A percentile compares a stretch with the other conserved stretches of the same genome.
phyloP scores from a whole-genome alignment of 2,329 filamentous ascomycete species.

The Thielaviopsis musarum region DNA sequence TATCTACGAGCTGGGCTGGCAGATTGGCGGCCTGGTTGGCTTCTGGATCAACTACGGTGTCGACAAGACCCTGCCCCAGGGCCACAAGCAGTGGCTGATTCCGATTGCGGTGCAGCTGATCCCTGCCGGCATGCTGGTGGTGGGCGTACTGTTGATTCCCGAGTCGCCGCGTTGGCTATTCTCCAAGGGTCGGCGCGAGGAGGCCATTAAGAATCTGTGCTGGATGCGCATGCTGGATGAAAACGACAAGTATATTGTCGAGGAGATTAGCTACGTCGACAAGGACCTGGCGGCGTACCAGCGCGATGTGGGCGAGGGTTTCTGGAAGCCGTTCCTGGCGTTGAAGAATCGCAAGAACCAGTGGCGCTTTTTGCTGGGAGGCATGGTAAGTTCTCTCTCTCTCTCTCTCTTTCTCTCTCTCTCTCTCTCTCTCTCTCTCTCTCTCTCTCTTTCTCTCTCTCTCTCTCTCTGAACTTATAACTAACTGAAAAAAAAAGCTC shows the following conservation, averaged over 20 bases:
- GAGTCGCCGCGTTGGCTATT: slow-evolving; percentile 57
- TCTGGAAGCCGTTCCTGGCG: slow-evolving; percentile 55
- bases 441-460: neutral
- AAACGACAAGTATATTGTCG: slow-evolving; percentile 48
- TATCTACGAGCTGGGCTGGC: slow-evolving; percentile 50
- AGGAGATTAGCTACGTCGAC: slow-evolving; percentile 57
- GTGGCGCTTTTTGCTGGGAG: slow-evolving; percentile 57
- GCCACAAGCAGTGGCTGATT: slow-evolving; percentile 56
- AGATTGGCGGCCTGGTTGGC: slow-evolving; percentile 45
- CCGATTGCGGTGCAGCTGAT: slow-evolving; percentile 49
- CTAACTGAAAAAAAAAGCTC: slow-evolving; percentile 21
- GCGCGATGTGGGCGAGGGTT: slow-evolving; percentile 47
- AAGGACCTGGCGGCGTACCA: slow-evolving; percentile 49
- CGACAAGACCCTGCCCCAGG: slow-evolving; percentile 50
- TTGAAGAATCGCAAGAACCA: slow-evolving; percentile 39
- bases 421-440: neutral
- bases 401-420: neutral
- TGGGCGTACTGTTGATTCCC: slow-evolving; percentile 47
- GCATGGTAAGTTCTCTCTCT: slow-evolving; percentile 22
- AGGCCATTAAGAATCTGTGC: slow-evolving; percentile 40
- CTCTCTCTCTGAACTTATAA: neutral
- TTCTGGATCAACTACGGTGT: slow-evolving; percentile 53
- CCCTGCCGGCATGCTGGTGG: slow-evolving; percentile 43
- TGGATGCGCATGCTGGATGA: slow-evolving; percentile 45
- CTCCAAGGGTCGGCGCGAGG: slow-evolving; percentile 39